Evolutionary conservation across 1,284 basidiomycete genomes (phyloP).

Genomic region (Phlebopus sp.): DNA sequence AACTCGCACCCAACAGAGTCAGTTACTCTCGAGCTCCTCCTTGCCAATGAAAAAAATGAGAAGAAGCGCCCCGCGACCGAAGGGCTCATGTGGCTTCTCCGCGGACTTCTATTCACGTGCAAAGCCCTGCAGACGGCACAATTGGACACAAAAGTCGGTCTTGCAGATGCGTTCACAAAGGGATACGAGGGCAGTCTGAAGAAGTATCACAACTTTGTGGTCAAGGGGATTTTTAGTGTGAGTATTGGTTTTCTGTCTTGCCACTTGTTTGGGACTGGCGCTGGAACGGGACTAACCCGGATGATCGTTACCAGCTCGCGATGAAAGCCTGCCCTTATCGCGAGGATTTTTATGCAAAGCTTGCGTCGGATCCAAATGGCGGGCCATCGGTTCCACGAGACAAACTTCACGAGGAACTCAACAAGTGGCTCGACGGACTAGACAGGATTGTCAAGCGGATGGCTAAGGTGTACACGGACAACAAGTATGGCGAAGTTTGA

Average conservation of each 20-base stretch:
- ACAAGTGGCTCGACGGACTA: constrained; percentile 68
- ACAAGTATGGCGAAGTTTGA: constrained; percentile 37
- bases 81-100: constrained; percentile 88
- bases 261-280: constrained; percentile 3
- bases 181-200: constrained; percentile 85
- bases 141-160: constrained; percentile 66
- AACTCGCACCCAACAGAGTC: constrained; percentile 64
- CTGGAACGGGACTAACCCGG: background rate
- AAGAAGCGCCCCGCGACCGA: constrained; percentile 89
- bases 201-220: constrained; percentile 85
- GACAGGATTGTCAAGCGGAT: constrained; percentile 68
- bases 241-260: constrained; percentile 36
- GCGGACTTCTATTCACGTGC: constrained; percentile 91
- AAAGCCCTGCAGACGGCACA: constrained; percentile 77
- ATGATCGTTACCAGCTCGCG: constrained; percentile 40
- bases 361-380: constrained; percentile 69
- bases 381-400: constrained; percentile 56
- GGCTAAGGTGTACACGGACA: constrained; percentile 67
- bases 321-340: constrained; percentile 98
- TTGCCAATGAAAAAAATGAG: constrained; percentile 82
- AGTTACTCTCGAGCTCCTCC: constrained; percentile 80
- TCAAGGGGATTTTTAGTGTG: constrained; percentile 83
- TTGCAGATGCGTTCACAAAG: constrained; percentile 75
- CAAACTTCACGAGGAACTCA: constrained; percentile 68
- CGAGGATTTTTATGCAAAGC: constrained; percentile 84